Evolutionary conservation across 257 asterid genomes (phyloP).

Genomic region (Phtheirospermum japonicum): DNA sequence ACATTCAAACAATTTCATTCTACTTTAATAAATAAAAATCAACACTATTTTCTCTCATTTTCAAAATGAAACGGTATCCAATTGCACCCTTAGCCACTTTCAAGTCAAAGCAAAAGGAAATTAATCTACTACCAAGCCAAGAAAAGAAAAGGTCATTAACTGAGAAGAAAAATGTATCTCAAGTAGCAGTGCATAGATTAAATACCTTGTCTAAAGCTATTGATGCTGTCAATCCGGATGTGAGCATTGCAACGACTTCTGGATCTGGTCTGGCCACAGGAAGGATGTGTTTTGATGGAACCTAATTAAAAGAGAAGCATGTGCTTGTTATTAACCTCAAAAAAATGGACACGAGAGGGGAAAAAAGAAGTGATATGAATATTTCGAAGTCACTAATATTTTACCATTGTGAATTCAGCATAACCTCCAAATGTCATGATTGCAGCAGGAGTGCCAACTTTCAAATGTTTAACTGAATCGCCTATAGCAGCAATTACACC

Average conservation of each 20-base stretch:
- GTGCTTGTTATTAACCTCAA: conserved; percentile 16
- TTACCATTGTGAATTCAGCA: conserved; percentile 82
- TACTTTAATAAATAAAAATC: too few species aligned
- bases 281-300: conserved; percentile 77
- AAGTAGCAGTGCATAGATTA: conserved; percentile 16
- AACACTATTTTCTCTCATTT: too few species aligned
- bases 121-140: conserved; percentile 14
- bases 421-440: conserved; percentile 86
- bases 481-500: conserved; percentile 93
- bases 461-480: conserved; percentile 71
- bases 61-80: too few species aligned
- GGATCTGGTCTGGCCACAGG: conserved; percentile 95
- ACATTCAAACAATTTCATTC: too few species aligned
- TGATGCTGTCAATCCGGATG: conserved; percentile 96
- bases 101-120: conserved; percentile 3
- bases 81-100: background rate
- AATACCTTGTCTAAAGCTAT: conserved; percentile 88
- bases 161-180: conserved; percentile 15
- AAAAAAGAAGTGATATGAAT: background rate
- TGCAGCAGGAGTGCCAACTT: conserved; percentile 94
- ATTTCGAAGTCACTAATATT: conserved; percentile 15
- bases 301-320: conserved; percentile 44
- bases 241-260: conserved; percentile 96
- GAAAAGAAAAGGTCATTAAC: conserved; percentile 18
- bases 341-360: background rate